These are phyloP conservation scores for Claviceps capensis DNA, from an alignment of 2,329 filamentous ascomycete species.

Conservation along the genomic window DNA sequence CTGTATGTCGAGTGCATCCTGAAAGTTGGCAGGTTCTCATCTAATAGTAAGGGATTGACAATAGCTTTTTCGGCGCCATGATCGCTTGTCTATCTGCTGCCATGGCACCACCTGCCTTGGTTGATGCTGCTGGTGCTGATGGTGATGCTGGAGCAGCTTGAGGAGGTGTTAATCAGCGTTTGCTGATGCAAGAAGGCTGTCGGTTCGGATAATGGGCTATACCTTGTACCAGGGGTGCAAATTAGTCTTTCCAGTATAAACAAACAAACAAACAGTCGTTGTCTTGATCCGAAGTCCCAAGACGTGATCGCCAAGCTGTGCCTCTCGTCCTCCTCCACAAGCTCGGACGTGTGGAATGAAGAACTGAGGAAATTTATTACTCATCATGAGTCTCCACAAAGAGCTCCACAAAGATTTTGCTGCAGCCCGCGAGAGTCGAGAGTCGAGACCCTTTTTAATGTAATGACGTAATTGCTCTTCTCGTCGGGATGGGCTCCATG, in stretches of 20 bases:
- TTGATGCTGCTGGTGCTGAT: neutral
- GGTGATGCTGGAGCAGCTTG: neutral
- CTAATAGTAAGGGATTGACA: neutral
- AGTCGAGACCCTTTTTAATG: neutral
- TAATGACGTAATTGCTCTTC: neutral
- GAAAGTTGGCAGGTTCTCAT: too few relatives aligned
- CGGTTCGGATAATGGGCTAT: neutral
- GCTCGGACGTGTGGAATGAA: too few relatives aligned
- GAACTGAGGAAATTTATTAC: too few relatives aligned
- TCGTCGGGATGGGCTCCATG: neutral
- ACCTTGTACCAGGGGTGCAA: neutral
- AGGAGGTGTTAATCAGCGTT: neutral
- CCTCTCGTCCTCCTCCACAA: too few relatives aligned
- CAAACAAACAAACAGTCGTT: neutral
- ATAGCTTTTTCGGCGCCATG: constrained; percentile 11
- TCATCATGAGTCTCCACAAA: too few relatives aligned
- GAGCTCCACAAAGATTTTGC: too few relatives aligned
- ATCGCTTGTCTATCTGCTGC: constrained; percentile 6
- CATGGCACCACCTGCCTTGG: neutral
- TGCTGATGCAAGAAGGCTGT: neutral
- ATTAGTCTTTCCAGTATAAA: neutral
- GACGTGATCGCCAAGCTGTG: too few relatives aligned
- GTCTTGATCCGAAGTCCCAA: neutral
- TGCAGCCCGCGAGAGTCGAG: too few relatives aligned
- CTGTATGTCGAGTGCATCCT: constrained; percentile 11